These are phyloP conservation scores for Arctium lappa DNA, from an alignment of 129 eudicot genomes.

Conservation along the genomic window DNA sequence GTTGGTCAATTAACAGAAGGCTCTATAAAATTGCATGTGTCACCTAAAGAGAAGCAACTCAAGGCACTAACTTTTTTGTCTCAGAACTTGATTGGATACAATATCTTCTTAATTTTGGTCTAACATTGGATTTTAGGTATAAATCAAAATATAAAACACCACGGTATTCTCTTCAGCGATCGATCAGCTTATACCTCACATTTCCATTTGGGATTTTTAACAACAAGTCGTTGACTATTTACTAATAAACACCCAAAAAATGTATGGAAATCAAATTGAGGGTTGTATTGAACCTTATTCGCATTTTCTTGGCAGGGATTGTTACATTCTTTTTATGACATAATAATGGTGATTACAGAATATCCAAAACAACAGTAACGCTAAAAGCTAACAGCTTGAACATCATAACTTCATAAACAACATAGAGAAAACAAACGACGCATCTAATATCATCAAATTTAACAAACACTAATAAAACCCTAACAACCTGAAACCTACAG, in stretches of 20 bases:
- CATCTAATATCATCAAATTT: background rate
- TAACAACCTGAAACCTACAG: background rate
- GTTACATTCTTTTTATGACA: background rate
- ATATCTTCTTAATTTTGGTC: background rate
- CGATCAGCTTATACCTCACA: background rate
- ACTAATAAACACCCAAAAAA: background rate
- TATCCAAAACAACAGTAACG: background rate
- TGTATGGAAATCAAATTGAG: background rate
- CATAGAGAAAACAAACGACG: background rate
- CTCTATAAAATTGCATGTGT: background rate
- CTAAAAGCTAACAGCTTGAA: background rate
- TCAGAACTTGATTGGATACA: background rate
- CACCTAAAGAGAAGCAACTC: background rate
- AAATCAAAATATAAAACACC: background rate
- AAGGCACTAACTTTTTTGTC: conserved; percentile 13
- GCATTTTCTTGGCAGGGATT: background rate
- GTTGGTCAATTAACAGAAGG: conserved; percentile 1
- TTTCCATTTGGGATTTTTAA: background rate
- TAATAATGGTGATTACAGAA: background rate
- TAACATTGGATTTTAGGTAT: background rate
- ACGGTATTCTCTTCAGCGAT: background rate
- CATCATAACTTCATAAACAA: background rate
- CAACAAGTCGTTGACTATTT: background rate
- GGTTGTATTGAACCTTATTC: background rate
- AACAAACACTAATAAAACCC: conserved; percentile 3